These are phyloP conservation scores for Paraphoma sp. DNA, from an alignment of 2,329 filamentous ascomycete genomes.

Conservation along the genomic window DNA sequence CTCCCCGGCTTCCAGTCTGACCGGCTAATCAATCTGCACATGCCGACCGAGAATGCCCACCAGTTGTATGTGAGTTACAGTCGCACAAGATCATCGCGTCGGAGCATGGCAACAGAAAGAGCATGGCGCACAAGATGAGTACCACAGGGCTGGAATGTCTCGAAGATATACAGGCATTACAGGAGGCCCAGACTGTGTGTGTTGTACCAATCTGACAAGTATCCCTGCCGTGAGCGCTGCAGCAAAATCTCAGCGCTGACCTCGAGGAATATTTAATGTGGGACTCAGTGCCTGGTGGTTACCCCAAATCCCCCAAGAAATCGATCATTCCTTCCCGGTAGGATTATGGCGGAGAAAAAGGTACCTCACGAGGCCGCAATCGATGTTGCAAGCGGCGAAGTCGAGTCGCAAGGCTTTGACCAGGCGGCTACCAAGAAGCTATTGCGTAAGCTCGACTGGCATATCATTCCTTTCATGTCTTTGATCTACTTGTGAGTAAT, in stretches of 20 bases:
- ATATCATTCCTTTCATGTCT: conserved; percentile 66
- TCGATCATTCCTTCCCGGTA: background rate
- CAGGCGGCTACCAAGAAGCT: conserved; percentile 56
- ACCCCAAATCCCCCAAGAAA: background rate
- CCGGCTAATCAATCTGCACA: conserved; percentile 3
- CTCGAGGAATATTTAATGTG: background rate
- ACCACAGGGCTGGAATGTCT: conserved; percentile 4
- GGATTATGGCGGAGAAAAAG: conserved; percentile 17
- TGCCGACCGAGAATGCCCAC: background rate
- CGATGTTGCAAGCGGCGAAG: conserved; percentile 21
- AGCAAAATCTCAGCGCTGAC: background rate
- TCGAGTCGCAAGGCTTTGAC: conserved; percentile 47
- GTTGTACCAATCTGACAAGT: conserved; percentile 5
- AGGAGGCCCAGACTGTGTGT: background rate
- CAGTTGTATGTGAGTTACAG: conserved; percentile 15
- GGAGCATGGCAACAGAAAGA: conserved; percentile 13
- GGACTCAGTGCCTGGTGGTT: background rate
- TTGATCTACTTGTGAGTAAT: conserved; percentile 61
- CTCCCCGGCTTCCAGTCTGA: conserved; percentile 6
- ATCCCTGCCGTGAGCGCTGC: background rate
- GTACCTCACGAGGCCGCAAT: conserved; percentile 9
- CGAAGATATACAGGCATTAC: background rate
- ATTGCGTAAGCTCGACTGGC: conserved; percentile 61
- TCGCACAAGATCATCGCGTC: conserved; percentile 20
- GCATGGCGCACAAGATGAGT: conserved; percentile 9